phyloP scores from a whole-genome alignment of 495 filamentous ascomycete species.

The Amphirosellinia nigrospora region DNA sequence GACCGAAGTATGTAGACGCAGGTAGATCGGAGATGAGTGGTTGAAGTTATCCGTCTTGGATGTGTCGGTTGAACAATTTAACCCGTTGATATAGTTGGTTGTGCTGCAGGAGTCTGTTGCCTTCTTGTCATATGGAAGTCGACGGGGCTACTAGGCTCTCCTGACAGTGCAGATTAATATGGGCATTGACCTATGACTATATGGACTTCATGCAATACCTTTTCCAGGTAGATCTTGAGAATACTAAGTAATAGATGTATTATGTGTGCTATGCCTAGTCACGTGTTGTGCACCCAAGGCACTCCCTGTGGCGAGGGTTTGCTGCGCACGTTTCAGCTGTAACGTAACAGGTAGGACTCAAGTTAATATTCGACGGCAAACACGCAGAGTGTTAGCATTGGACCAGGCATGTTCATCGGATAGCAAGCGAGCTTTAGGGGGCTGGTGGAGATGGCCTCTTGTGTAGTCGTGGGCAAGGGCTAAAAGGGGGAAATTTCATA shows the following conservation, averaged over 20 bases:
- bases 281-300: constrained; percentile 8
- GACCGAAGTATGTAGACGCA: too few species aligned
- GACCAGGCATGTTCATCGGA: background rate
- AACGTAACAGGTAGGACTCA: too few species aligned
- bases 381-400: background rate
- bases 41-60: too few species aligned
- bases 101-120: too few species aligned
- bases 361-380: background rate
- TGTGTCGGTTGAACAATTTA: background rate
- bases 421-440: background rate
- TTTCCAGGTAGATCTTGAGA: too few species aligned
- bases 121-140: background rate
- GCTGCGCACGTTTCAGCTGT: background rate
- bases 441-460: background rate
- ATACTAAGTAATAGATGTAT: too few species aligned
- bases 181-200: background rate
- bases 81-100: too few species aligned
- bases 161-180: background rate
- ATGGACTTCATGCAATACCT: too few species aligned
- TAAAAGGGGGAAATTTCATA: constrained; percentile 20
- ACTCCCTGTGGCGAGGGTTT: background rate
- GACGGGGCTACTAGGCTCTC: background rate
- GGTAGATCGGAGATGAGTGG: too few species aligned
- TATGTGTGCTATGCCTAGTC: too few species aligned
- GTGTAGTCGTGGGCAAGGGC: constrained; percentile 11